Evolutionary conservation across 2,329 filamentous ascomycete genomes (phyloP), one percentile per base, ranked within the genome.

Genomic region (Pestalotiopsis sp.): DNA sequence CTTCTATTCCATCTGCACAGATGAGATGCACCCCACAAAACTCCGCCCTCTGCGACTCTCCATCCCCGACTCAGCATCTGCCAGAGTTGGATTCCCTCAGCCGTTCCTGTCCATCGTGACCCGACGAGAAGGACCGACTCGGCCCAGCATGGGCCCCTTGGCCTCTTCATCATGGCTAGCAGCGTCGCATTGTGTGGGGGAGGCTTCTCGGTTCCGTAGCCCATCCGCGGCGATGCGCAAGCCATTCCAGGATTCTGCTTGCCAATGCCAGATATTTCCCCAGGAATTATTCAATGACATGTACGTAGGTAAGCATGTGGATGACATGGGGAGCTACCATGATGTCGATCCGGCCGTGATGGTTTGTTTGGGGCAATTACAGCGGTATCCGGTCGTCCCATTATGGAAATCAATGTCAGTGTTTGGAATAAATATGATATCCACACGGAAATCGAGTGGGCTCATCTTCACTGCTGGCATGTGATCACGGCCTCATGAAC

Each of bases 91-190:
- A 31, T 25, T 31, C 25, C 39, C 9, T 23, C 9, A 20, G 20
- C 61, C 61, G 39, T 7, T 64, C 12, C 31, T 39, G 59, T 39
- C 59, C 59, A 64, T 64, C 61, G 61, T 64, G 61, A 64, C 61
- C 39, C 36, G 27, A 27, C 45, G 20, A 64, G 20, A 64, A 64
- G 61, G 61, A 49, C 61, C 61, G 61, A 64, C n/a, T 64, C 12
- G 39, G 17, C 23, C n/a, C 20, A 23, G 9, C 36, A 14, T 49
- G 17, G n/a, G n/a, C 11, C 45, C n/a, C n/a, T 52, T 64, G 25
- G 39, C 7, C 27, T 31, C 27, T 38, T 11, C 38, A 13, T 14
- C 14, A 13, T 59, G 36, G 13, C 12, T 17, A 49, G 59, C 61
- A 49, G 20, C 11, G 61, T 64, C 12, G 36, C 61, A 49, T 45